phyloP scores from a whole-genome alignment of 106 monocot genomes.

The Dendrobium nobile region DNA sequence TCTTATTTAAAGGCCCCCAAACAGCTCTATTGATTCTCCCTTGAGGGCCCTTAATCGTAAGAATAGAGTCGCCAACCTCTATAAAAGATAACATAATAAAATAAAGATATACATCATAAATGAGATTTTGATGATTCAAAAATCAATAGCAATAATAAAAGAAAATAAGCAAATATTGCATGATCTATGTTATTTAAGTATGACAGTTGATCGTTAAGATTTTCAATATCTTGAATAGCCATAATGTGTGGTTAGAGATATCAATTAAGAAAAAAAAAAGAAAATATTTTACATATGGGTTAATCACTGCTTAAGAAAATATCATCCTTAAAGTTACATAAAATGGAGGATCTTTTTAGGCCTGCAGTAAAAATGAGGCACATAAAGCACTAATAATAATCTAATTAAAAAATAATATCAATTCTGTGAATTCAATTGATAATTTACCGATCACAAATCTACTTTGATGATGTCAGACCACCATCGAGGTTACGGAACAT shows the following conservation, averaged over 20 bases:
- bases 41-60: constrained; percentile 72
- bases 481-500: no score
- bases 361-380: neutral
- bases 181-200: neutral
- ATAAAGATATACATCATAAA: neutral
- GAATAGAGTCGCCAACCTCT: constrained; percentile 70
- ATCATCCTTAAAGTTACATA: neutral
- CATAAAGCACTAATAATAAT: neutral
- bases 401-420: neutral
- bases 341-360: neutral
- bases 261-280: neutral
- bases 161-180: neutral
- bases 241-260: neutral
- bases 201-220: neutral
- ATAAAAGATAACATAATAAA: constrained; percentile 4
- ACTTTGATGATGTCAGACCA: no score
- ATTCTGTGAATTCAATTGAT: neutral
- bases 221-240: neutral
- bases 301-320: neutral
- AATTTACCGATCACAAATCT: neutral
- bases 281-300: neutral
- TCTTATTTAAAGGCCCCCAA: constrained; percentile 92
- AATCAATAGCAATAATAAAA: neutral
- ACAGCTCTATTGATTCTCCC: constrained; percentile 91
- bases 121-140: neutral